phyloP scores from a whole-genome alignment of 2,329 filamentous ascomycete species.

The Zymoseptoria ardabiliae region DNA sequence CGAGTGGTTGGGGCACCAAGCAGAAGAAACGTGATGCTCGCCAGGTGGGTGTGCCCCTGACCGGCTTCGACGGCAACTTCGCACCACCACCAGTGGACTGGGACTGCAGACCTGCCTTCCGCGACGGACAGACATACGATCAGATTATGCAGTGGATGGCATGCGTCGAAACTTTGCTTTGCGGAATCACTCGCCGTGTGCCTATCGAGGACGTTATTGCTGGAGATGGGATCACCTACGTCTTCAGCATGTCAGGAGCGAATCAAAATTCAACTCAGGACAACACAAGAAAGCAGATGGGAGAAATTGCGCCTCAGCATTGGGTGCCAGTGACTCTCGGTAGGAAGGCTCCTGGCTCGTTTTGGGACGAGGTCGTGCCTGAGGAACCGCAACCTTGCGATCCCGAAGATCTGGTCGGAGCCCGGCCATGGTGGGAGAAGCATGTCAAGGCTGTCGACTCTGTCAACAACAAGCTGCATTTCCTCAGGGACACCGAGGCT shows the following conservation, averaged over 20 bases:
- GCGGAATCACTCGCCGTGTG: not conserved
- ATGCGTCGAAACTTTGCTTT: constrained; percentile 4
- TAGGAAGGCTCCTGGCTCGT: constrained; percentile 17
- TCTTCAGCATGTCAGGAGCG: constrained; percentile 3
- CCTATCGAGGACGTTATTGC: constrained; percentile 2
- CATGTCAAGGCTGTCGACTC: constrained; percentile 5
- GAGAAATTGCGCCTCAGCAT: constrained; percentile 24
- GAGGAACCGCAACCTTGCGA: constrained; percentile 19
- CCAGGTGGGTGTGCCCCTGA: constrained; percentile 8
- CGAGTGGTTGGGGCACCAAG: constrained; percentile 10
- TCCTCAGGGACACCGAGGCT: constrained; percentile 8
- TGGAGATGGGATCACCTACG: constrained; percentile 13
- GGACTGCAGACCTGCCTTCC: constrained; percentile 31
- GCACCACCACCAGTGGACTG: constrained; percentile 43
- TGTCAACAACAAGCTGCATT: constrained; percentile 1
- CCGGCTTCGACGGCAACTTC: constrained; percentile 41
- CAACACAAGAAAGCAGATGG: constrained; percentile 9
- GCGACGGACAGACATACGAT: constrained; percentile 15
- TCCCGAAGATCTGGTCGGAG: constrained; percentile 18
- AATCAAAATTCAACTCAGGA: not conserved
- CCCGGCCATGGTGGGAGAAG: constrained; percentile 29
- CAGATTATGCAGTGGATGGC: constrained; percentile 25
- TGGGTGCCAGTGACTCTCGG: constrained; percentile 26
- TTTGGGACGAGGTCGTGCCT: constrained; percentile 24
- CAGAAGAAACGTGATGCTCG: constrained; percentile 7